Conservation (phyloP, 495 filamentous ascomycete genomes). For the Durotheca rogersii region DNA sequence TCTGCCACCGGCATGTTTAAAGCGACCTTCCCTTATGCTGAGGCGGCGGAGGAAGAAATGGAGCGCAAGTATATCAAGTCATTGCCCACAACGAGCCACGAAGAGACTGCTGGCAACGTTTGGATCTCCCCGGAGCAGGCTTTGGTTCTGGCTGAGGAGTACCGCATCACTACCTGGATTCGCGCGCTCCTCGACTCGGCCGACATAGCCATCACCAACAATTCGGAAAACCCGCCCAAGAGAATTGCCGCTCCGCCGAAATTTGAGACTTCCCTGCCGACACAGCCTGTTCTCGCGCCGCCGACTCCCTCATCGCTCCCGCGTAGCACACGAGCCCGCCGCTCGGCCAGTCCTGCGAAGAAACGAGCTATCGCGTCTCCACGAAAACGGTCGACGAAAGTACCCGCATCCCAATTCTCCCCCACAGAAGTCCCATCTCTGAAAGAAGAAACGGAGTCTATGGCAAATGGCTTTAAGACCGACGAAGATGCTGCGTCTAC, state of each 20-base stretch:
- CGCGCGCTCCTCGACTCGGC: conserved; percentile 80
- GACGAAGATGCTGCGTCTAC: conserved; percentile 33
- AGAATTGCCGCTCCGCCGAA: conserved; percentile 70
- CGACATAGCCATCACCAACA: conserved; percentile 53
- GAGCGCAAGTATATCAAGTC: conserved; percentile 87
- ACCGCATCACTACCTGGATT: conserved; percentile 80
- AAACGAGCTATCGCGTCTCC: conserved; percentile 54
- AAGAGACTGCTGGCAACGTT: conserved; percentile 94
- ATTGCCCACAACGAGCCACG: conserved; percentile 72
- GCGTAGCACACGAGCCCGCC: conserved; percentile 49
- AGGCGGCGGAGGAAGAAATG: conserved; percentile 74
- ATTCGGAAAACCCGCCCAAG: conserved; percentile 56
- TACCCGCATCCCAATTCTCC: conserved; percentile 48
- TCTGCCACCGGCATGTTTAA: conserved; percentile 99
- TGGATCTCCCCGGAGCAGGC: conserved; percentile 90
- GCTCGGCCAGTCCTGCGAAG: conserved; percentile 57
- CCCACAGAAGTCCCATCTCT: conserved; percentile 24
- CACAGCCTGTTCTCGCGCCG: conserved; percentile 43
- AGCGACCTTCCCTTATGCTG: conserved; percentile 93
- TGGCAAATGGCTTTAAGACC: conserved; percentile 35
- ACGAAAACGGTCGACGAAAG: conserved; percentile 69
- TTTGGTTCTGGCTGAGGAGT: conserved; percentile 79
- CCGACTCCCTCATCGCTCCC: conserved; percentile 46
- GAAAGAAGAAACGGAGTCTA: conserved; percentile 37
- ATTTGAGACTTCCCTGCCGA: conserved; percentile 48